A percentile compares a stretch with the other conserved stretches of the same genome.
Evolutionary conservation across 768 basidiomycete species (phyloP).

Genomic region (Leccinum barrowsii): DNA sequence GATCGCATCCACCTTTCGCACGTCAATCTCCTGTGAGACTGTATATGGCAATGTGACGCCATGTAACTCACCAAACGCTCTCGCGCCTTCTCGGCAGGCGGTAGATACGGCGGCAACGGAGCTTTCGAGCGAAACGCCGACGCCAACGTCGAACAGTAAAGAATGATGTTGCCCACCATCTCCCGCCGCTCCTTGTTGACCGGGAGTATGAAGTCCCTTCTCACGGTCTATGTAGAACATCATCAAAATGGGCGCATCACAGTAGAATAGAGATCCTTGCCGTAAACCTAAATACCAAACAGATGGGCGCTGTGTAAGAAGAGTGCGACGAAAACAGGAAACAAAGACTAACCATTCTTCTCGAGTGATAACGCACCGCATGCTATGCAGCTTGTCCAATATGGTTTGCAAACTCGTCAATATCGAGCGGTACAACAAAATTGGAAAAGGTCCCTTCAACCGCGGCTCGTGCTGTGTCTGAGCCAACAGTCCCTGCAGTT

Average conservation of each 20-base stretch:
- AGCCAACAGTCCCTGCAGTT: slow-evolving; percentile 77
- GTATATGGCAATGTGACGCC: neutral
- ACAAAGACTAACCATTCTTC: slow-evolving; percentile 75
- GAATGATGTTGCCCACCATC: slow-evolving; percentile 93
- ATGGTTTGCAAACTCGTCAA: slow-evolving; percentile 82
- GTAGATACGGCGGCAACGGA: slow-evolving; percentile 94
- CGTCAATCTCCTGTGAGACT: neutral
- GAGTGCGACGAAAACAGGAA: slow-evolving; percentile 2
- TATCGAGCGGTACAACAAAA: slow-evolving; percentile 77
- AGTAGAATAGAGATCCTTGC: slow-evolving; percentile 35
- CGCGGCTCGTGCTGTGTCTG: slow-evolving; percentile 93
- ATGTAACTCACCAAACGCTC: slow-evolving; percentile 59
- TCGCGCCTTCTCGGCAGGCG: slow-evolving; percentile 85
- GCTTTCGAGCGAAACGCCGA: slow-evolving; percentile 81
- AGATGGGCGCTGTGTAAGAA: slow-evolving; percentile 4
- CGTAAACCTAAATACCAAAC: slow-evolving; percentile 57
- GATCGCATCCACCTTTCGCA: slow-evolving; percentile 71
- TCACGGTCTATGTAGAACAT: slow-evolving; percentile 53
- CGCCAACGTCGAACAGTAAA: slow-evolving; percentile 80
- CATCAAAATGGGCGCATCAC: neutral
- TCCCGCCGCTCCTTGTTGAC: slow-evolving; percentile 87
- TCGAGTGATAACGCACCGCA: slow-evolving; percentile 94
- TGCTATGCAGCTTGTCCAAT: slow-evolving; percentile 86
- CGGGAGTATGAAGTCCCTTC: slow-evolving; percentile 84
- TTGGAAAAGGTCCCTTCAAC: slow-evolving; percentile 93